Base-by-base conservation (phyloP, 164 flowering plant species). In the Umbilicus rupestris region DNA sequence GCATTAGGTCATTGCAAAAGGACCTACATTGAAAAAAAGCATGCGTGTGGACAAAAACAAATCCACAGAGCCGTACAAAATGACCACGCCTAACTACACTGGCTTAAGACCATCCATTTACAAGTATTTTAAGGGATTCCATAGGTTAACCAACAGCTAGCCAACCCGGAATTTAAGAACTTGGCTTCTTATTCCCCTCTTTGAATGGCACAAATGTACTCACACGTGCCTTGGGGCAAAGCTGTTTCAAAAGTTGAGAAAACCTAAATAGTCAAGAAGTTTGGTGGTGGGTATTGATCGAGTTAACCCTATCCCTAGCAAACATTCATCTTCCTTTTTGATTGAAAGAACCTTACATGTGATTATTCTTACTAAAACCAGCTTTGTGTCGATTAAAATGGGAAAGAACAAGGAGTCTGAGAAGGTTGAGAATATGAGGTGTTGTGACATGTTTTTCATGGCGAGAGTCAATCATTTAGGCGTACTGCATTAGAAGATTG, bases 21-120 rank as follows among this genome's bases (percentile, higher is more conserved):
- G 28, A 49, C 55, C 55, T 1, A 49, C 55, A 20, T 49, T 5
- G 24, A 49, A 20, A 49, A 3, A 9, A 49, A 49, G 26, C 22
- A 49, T 49, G 55, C 55, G 55, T 49, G 55, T 12, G 55, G 55
- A 49, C 24, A 49, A 49, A 7, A n/a, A 49, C 55, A 49, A 20
- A 20, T 49, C 22, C 55, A n/a, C 20, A 11, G 9, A 49, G 26
- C 22, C 55, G 20, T n/a, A 49, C 9, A 20, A 49, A 49, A 49
- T 20, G 28, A 45, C 1, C 1, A 49, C 20, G 55, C 55, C 55
- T n/a, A 49, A 49, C 55, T 20, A 49, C 55, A 49, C 55, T 49
- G 20, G 24, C 55, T n/a, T 22, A 49, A 49, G 26, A n/a, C 55
- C 24, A 49, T 49, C 26, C 20, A 20, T 1, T 49, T 49, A 49